Base-by-base conservation (phyloP, 768 basidiomycete species). In the Collybia sordida region DNA sequence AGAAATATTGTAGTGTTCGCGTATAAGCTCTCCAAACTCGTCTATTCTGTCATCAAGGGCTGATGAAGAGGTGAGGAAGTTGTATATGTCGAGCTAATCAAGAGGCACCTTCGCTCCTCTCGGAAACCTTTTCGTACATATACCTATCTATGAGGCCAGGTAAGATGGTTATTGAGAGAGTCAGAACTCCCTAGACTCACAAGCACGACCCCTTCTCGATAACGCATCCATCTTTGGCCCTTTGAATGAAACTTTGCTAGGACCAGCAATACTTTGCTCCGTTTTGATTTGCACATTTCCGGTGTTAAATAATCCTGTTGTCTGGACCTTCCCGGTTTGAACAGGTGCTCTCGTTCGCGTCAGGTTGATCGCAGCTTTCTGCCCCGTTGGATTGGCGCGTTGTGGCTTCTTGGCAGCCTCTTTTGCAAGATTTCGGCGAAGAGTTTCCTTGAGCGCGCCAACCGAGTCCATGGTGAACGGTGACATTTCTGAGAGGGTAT, bases 41-140 rank as follows among this genome's bases (percentile, higher is more conserved):
- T 97, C 91, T 61, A 99, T 96, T 49, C 85, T 73, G 50, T 86
- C 83, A 59, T 98, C 95, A 46, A 99, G 80, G 14, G 72, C 93
- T 95, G 22, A 21, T 23, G 27, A 36, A 19, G 31, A 34, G 51
- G 44, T 45, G 35, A 21, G 25, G 49, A 14, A 3, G 40, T 39
- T 49, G 45, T 28, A 21, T 23, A 15, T 21, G 19, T 21, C 14
- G 39, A 9, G n/a, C 19, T 19, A 25, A 22, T 22, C 44, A 31
- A 37, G 9, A 58, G 65, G 42, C 57, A 92, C 93, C 85, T 77
- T 88, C 88, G 53, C 91, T 87, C 40, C 94, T 75, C 61, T 90
- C 90, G 1, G 83, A 82, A 21, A 88, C 76, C 69, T 91, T 93
- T 66, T 98, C 94, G 61, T 90, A 93, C 94, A 96, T 95, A 65